These are phyloP conservation scores for Musa acuminata DNA, from an alignment of 176 grass and related monocot genomes.

Conservation along the genomic window DNA sequence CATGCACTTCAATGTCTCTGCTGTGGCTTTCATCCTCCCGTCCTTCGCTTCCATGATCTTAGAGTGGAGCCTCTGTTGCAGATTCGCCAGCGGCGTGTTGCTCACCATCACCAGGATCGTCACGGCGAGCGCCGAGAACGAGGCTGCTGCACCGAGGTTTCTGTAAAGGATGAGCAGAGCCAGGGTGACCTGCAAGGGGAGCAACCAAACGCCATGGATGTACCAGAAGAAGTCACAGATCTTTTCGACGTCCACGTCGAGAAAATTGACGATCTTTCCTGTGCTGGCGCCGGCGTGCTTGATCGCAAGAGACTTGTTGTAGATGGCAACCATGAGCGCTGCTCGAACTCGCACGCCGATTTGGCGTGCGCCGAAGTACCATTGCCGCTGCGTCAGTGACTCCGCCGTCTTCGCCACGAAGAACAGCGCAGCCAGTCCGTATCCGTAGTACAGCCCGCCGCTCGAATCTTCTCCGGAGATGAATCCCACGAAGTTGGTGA, in stretches of 20 bases:
- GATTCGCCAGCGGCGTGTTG: constrained; percentile 63
- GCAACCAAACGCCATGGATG: constrained; percentile 82
- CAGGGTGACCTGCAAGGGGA: constrained; percentile 63
- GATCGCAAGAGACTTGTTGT: constrained; percentile 47
- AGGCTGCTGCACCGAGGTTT: constrained; percentile 57
- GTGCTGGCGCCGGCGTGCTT: constrained; percentile 48
- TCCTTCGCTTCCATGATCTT: constrained; percentile 89
- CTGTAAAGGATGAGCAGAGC: constrained; percentile 57
- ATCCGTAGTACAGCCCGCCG: constrained; percentile 33
- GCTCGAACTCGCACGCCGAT: constrained; percentile 62
- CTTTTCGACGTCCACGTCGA: constrained; percentile 75
- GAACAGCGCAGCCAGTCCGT: constrained; percentile 53
- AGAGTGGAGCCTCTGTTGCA: constrained; percentile 50
- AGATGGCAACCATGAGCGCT: constrained; percentile 63
- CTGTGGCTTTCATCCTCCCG: constrained; percentile 67
- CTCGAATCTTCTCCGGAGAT: constrained; percentile 36
- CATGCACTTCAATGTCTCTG: constrained; percentile 70
- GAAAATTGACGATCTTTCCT: constrained; percentile 61
- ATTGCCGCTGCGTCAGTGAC: constrained; percentile 78
- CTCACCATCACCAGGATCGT: constrained; percentile 74
- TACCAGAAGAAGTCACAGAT: constrained; percentile 82
- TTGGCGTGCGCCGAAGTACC: constrained; percentile 72
- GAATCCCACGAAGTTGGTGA: constrained; percentile 73
- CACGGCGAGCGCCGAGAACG: constrained; percentile 39
- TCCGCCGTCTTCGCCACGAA: constrained; percentile 73